Evolutionary conservation across 163 green algal species (phyloP), one percentile per base, ranked within the genome.

Genomic region (Coccomyxa subellipsoidea): DNA sequence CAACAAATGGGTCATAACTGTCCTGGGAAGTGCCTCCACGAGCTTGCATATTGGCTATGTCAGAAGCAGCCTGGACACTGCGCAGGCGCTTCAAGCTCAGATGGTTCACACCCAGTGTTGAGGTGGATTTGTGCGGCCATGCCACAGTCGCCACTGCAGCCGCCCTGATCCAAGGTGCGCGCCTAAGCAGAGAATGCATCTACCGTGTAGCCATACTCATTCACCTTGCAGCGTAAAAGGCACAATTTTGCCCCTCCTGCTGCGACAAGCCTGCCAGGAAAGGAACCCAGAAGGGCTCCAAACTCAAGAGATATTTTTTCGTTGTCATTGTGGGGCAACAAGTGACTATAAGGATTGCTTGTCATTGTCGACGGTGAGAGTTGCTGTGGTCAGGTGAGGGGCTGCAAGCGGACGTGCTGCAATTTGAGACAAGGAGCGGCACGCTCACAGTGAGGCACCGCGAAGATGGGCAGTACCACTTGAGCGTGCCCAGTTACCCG

Each of bases 61-160:
- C 47, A 66, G 47, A 66, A 29, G 47, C 47, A 12, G 12, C 66
- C 0, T 88, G 88, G 31, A 10, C 38, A 8, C 54, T 36, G 12
- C 54, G 37, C 29, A 37, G 47, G 37, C 54, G 21, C 4, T 97
- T 95, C 82, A 78, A 86, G 12, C 84, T 97, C 54, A 90, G 93
- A 23, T 97, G 94, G 92, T 97, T 97, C 90, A 97, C 93, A 0
- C 94, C 92, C 35, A 84, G 73, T 5, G 72, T 40, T 4, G 93
- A 97, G 81, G 92, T 95, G 8, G 73, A 84, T 3, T 85, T 96
- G 59, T 97, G 93, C 80, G 93, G 93, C 15, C 93, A 97, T 80
- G 93, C 93, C 18, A 97, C 93, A 2, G 80, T 97, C 31, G 93
- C 93, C 4, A 69, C 87, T 1, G 91, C 92, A 2, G 89, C 90